phyloP scores from a whole-genome alignment of 2,329 filamentous ascomycete genomes.

The Graphium sp. region DNA sequence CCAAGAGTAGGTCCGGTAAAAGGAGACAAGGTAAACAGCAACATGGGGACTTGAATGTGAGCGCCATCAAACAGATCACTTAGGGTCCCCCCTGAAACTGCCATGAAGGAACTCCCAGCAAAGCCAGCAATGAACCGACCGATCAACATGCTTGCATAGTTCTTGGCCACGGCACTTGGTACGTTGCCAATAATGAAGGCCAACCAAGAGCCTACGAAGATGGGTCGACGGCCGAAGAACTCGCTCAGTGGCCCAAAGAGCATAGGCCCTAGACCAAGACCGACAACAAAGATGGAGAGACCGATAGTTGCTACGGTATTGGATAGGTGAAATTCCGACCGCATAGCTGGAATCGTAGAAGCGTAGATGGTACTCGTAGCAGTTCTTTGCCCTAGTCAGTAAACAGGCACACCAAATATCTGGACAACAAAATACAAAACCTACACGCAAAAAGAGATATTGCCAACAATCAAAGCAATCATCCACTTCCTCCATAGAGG shows the following conservation, averaged over 20 bases:
- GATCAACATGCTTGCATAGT: slow-evolving; percentile 66
- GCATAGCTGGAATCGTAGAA: slow-evolving; percentile 62
- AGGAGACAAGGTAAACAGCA: slow-evolving; percentile 53
- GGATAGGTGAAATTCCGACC: slow-evolving; percentile 54
- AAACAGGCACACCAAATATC: slow-evolving; percentile 1
- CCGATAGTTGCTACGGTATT: slow-evolving; percentile 63
- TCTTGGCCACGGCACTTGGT: slow-evolving; percentile 64
- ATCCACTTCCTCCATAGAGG: slow-evolving; percentile 52
- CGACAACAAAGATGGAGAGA: slow-evolving; percentile 67
- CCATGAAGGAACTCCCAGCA: slow-evolving; percentile 49
- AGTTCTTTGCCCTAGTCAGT: slow-evolving; percentile 34
- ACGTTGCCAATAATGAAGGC: slow-evolving; percentile 69
- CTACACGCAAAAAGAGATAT: slow-evolving; percentile 69
- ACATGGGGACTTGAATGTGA: slow-evolving; percentile 66
- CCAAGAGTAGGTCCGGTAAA: slow-evolving; percentile 45
- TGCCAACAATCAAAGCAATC: slow-evolving; percentile 56
- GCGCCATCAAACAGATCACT: slow-evolving; percentile 58
- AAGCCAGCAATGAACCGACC: slow-evolving; percentile 64
- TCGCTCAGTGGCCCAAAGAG: slow-evolving; percentile 48
- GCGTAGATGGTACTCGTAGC: slow-evolving; percentile 82
- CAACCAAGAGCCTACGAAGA: slow-evolving; percentile 60
- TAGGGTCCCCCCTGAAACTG: slow-evolving; percentile 70
- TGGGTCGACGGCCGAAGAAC: slow-evolving; percentile 69
- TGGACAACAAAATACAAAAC: slow-evolving; percentile 16
- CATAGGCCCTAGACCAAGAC: slow-evolving; percentile 48